Percentiles rank a stretch among this genome's conserved stretches.
These are phyloP conservation scores for Ganoderma multipileum DNA, from an alignment of 1,284 basidiomycete genomes.

Conservation along the genomic window DNA sequence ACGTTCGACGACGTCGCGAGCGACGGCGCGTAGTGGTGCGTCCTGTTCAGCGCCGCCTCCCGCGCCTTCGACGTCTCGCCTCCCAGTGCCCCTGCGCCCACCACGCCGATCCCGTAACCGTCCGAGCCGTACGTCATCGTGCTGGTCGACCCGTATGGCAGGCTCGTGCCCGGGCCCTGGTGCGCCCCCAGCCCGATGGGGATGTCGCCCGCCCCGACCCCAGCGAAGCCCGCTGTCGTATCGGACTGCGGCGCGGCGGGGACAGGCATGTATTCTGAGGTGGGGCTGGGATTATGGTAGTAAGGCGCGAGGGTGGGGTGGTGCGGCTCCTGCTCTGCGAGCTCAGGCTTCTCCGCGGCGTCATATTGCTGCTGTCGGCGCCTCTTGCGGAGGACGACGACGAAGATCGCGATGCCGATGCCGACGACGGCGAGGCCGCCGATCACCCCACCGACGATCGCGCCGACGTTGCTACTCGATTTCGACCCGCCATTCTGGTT, in stretches of 20 bases:
- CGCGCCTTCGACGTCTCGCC: constrained; percentile 25
- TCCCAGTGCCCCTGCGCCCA: too few relatives aligned
- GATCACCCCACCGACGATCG: constrained; percentile 30
- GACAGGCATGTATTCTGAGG: background rate
- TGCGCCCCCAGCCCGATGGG: background rate
- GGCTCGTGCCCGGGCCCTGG: background rate
- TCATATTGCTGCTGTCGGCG: background rate
- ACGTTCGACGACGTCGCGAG: constrained; percentile 19
- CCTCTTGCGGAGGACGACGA: constrained; percentile 20
- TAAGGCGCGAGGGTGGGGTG: constrained; percentile 22
- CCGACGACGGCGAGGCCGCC: constrained; percentile 25
- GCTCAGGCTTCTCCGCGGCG: constrained; percentile 11
- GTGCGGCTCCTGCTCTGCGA: constrained; percentile 14
- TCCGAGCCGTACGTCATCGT: constrained; percentile 1
- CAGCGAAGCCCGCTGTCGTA: constrained; percentile 10
- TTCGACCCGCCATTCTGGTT: too few relatives aligned
- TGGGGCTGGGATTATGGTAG: background rate
- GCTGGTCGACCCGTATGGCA: too few relatives aligned
- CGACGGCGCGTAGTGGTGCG: constrained; percentile 3
- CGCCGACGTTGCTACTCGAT: constrained; percentile 10
- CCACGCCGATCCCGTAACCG: background rate
- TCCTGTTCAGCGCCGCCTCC: constrained; percentile 21
- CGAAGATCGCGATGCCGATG: constrained; percentile 10
- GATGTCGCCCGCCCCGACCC: background rate
- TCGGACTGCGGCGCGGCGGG: background rate